Percentiles rank a stretch among this genome's conserved stretches.
phyloP scores from a whole-genome alignment of 1,139 yeast genomes.

The Candida sojae region DNA sequence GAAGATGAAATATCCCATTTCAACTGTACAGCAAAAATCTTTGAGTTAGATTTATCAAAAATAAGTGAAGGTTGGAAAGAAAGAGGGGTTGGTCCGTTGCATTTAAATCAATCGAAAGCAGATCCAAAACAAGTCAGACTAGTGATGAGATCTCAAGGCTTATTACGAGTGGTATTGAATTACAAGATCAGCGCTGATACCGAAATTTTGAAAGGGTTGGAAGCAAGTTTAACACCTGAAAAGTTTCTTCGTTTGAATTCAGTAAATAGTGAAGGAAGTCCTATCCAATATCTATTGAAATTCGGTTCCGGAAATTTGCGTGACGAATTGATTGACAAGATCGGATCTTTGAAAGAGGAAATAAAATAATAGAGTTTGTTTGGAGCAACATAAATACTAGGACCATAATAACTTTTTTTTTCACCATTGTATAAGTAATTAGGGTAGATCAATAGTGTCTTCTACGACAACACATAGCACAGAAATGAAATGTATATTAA shows the following conservation, averaged over 20 bases:
- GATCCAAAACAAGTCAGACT: slow-evolving; percentile 48
- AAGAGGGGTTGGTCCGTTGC: slow-evolving; percentile 86
- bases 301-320: slow-evolving; percentile 67
- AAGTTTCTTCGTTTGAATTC: slow-evolving; percentile 73
- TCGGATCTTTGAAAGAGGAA: slow-evolving; percentile 38
- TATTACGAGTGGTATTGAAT: slow-evolving; percentile 80
- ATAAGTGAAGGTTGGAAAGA: slow-evolving; percentile 90
- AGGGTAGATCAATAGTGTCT: background rate
- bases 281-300: slow-evolving; percentile 81
- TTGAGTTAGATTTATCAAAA: slow-evolving; percentile 66
- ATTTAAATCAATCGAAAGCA: slow-evolving; percentile 61
- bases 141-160: slow-evolving; percentile 90
- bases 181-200: slow-evolving; percentile 60
- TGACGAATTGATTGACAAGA: slow-evolving; percentile 54
- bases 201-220: slow-evolving; percentile 74
- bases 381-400: background rate
- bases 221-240: slow-evolving; percentile 76
- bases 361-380: slow-evolving; percentile 5
- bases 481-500: slow-evolving; percentile 1
- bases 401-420: background rate
- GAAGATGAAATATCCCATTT: slow-evolving; percentile 77
- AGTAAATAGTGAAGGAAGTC: slow-evolving; percentile 53
- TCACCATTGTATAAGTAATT: background rate
- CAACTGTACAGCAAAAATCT: slow-evolving; percentile 75
- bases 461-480: background rate